Base-by-base conservation (phyloP, 768 basidiomycete genomes). In the Psilocybe sp. region DNA sequence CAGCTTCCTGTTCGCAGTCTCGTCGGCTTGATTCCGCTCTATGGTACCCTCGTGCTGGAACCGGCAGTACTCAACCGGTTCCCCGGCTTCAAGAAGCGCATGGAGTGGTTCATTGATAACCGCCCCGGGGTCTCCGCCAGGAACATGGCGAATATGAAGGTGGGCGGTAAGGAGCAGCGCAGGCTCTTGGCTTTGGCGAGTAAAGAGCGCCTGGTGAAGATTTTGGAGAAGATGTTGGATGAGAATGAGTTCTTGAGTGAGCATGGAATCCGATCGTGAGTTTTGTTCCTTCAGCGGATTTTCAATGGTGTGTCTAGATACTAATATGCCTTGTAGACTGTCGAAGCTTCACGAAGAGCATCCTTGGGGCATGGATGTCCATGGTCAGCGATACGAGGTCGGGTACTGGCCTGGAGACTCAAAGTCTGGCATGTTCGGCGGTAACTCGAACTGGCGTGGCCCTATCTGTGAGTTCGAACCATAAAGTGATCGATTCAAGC, bases 351-450 rank as follows among this genome's bases (percentile, higher is more conserved):
- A 99, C 70, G 83, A 93, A 67, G 87, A 93, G 10, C 77, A 89
- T 51, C 97, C 97, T 3, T 99, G 92, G 90, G 88, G 87, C 5
- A 97, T 98, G 80, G 75, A 92, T 53, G 96, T 97, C 42, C 84
- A 97, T 53, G 95, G 93, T 13, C 82, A 98, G 58, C 79, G 85
- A 37, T 91, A 97, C 64, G 90, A 93, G 61, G 92, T 98, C 28
- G 81, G 82, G 32, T 99, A 98, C 69, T 98, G 97, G 97, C 96
- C 97, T 1, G 97, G 95, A 8, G 97, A 99, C 65, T 98, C 96
- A 2, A 82, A 81, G 59, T 94, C 92, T 10, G 95, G 94, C 41
- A 99, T 99, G 96, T 96, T 97, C 67, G 93, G 94, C 46, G 92
- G 92, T n/a, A 95, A 94, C 63, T 94, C 92, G n/a, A 95, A 94